Base-by-base conservation (phyloP, 371 early-diverging fungal species). In the Mucor mucedo region DNA sequence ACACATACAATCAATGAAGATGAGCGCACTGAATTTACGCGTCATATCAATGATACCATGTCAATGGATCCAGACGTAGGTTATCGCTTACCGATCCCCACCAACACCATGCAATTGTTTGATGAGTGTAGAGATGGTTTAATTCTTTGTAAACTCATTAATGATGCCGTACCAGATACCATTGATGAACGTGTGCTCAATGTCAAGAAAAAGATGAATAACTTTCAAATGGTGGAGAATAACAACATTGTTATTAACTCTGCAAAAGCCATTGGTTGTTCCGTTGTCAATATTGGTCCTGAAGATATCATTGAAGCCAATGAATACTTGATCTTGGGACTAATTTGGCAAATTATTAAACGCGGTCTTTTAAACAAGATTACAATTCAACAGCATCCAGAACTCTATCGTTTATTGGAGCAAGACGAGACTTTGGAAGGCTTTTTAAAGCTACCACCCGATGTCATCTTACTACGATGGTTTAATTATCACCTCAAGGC, bases 261-360 rank as follows among this genome's bases (percentile, higher is more conserved):
- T 48, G 96, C 96, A 60, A 97, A 97, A 75, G 96, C 96, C 49
- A 95, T 96, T 65, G 96, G 96, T 27, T 94, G 96, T 73, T 87
- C 84, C 56, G 94, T 96, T 44, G 93, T 96, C 56, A 97, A 97
- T 79, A 95, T 96, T 80, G 96, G 96, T 35, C 84, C 96, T 11
- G 86, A 89, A 74, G 96, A 97, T 71, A 72, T 97, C 65, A 92
- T 94, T 55, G 95, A 96, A 69, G 95, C 92, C 30, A 84, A 95
- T 54, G 94, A 94, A 80, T 92, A 95, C 68, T 82, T 97, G 71
- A 89, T 96, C 65, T 80, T 97, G 58, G 97, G 97, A 8, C 82
- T 97, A 27, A 89, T 96, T 60, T 97, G 97, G 97, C 96, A 96
- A 69, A 95, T 96, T 63, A 95, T 96, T 83, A 96, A 96, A 83